Evolutionary conservation across 176 grass and related monocot species (phyloP), one percentile per base, ranked within the genome.

Genomic region (Zoysia japonica): DNA sequence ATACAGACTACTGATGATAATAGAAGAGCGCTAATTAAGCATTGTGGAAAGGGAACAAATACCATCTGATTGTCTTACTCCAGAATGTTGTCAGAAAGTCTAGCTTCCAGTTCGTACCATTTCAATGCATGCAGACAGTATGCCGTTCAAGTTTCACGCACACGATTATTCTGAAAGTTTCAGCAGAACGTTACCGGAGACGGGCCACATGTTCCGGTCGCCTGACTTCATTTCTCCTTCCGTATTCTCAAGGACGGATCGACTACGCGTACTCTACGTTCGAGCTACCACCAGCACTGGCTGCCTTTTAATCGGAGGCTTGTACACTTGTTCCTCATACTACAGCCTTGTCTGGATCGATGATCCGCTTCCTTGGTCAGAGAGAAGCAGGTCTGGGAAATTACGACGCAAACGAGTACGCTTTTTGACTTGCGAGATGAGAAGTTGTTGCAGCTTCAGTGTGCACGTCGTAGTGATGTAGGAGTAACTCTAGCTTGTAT

Each of bases 381-480:
- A 85, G 71, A 70, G 78, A 85, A 77, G 82, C 77, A 89, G 87
- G 87, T 85, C 72, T 36, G 60, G 71, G 72, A 74, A 74, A 67
- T 85, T 85, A 85, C 77, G 77, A 10, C n/a, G 16, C 28, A 42
- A 42, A 67, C 49, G 78, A 55, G 73, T 82, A 89, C 83, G 46
- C 87, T 89, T 81, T 80, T 89, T 82, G 87, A 89, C 83, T 45
- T 81, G 76, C 59, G 59, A 28, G 74, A 82, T 72, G 78, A 61
- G 44, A 85, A 89, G 87, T 85, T 76, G 87, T 85, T 89, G 77
- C 43, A 89, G 77, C 77, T 75, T 85, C 48, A 66, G 39, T 71
- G 59, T 14, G 16, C 41, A 65, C 39, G 61, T 79, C 47, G 61
- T 79, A 67, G 60, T 56, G 12, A 52, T 72, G 45, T 84, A 28